A percentile compares a stretch with the other conserved stretches of the same genome.
Evolutionary conservation across 495 filamentous ascomycete species (phyloP).

Genomic region (Daldinia concentrica): DNA sequence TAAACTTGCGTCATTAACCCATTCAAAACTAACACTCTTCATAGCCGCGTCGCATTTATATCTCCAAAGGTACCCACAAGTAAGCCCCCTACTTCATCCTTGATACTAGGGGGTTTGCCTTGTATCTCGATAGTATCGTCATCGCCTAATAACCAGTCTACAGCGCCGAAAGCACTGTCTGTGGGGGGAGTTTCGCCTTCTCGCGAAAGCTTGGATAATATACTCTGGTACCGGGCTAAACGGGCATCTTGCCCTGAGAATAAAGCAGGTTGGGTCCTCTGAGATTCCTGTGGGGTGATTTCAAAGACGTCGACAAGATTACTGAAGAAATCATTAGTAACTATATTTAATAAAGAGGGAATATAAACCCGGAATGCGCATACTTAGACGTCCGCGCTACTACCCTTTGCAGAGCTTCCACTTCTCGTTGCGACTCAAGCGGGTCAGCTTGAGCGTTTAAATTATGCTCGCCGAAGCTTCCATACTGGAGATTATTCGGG

Average conservation of each 20-base stretch:
- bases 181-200: conserved; percentile 49
- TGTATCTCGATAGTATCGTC: conserved; percentile 58
- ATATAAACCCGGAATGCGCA: conserved; percentile 20
- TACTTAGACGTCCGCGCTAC: conserved; percentile 67
- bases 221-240: conserved; percentile 59
- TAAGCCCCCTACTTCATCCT: conserved; percentile 54
- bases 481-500: conserved; percentile 61
- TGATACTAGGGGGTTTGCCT: conserved; percentile 52
- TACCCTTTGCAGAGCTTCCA: conserved; percentile 64
- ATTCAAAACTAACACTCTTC: conserved; percentile 34
- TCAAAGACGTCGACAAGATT: conserved; percentile 69
- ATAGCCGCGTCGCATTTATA: conserved; percentile 55
- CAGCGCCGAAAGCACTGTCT: conserved; percentile 46
- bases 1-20: conserved; percentile 18
- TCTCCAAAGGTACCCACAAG: conserved; percentile 63
- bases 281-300: conserved; percentile 59
- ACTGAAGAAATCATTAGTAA: conserved; percentile 53
- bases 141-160: conserved; percentile 58
- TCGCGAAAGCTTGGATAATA: conserved; percentile 60
- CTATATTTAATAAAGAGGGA: background rate
- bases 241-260: conserved; percentile 56
- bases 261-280: conserved; percentile 44
- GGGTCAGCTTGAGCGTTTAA: conserved; percentile 62
- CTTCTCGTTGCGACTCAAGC: conserved; percentile 65
- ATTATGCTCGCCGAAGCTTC: conserved; percentile 62